phyloP scores from a whole-genome alignment of 768 basidiomycete genomes.

The Tubosaeta brunneosetosa region DNA sequence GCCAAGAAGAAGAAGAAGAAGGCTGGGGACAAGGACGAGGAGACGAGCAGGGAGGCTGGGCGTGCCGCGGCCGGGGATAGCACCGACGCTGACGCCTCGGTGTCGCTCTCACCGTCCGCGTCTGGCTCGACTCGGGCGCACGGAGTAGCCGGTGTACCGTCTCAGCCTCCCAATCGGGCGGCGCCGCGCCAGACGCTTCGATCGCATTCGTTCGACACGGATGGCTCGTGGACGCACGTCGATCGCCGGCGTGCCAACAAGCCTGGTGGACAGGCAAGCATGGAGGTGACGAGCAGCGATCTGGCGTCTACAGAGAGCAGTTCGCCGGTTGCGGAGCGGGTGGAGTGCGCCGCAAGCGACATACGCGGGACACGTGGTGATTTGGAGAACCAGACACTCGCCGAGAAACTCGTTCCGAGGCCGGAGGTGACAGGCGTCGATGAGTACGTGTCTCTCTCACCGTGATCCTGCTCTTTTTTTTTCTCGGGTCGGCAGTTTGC shows the following conservation, averaged over 20 bases:
- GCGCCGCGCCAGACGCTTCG: conserved; percentile 5
- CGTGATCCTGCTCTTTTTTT: no score
- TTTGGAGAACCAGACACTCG: conserved; percentile 42
- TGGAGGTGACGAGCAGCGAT: conserved; percentile 44
- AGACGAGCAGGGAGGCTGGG: conserved; percentile 10
- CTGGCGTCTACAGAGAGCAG: conserved; percentile 48
- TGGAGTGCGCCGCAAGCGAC: conserved; percentile 31
- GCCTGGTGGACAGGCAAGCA: conserved; percentile 17
- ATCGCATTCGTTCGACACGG: conserved; percentile 38
- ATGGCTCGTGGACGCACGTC: conserved; percentile 72
- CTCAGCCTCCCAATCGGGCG: conserved; percentile 21
- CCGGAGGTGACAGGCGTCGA: conserved; percentile 63
- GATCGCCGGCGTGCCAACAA: conserved; percentile 34
- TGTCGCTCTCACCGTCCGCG: background rate
- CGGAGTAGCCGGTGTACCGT: background rate
- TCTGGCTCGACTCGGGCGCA: background rate
- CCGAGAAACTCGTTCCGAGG: conserved; percentile 62
- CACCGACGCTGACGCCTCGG: conserved; percentile 15
- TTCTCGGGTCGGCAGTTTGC: background rate
- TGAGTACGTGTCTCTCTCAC: conserved; percentile 46
- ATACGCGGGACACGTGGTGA: conserved; percentile 23
- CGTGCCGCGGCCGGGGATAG: conserved; percentile 11
- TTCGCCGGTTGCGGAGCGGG: conserved; percentile 33
- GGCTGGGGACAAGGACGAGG: background rate
- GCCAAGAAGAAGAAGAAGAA: conserved; percentile 36